phyloP scores from a whole-genome alignment of 2,329 filamentous ascomycete genomes.

The Aspergillus sp. region DNA sequence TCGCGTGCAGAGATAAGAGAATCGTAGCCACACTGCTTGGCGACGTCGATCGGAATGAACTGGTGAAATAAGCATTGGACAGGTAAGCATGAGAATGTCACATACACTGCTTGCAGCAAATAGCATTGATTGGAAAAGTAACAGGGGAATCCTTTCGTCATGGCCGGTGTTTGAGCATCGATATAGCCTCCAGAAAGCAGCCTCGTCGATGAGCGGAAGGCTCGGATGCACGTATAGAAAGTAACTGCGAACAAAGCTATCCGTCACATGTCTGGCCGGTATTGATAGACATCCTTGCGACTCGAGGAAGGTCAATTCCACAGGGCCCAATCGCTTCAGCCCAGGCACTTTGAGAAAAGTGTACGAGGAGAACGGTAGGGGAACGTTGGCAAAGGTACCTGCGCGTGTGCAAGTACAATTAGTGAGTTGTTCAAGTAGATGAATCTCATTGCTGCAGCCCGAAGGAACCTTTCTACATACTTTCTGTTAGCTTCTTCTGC shows the following conservation, averaged over 20 bases:
- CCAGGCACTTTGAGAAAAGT: slow-evolving; percentile 2
- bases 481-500: not conserved
- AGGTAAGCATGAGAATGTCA: not conserved
- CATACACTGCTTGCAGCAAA: slow-evolving; percentile 11
- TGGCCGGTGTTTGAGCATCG: not conserved
- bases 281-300: slow-evolving; percentile 8
- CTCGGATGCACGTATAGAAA: slow-evolving; percentile 16
- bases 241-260: slow-evolving; percentile 14
- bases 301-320: slow-evolving; percentile 3
- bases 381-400: not conserved
- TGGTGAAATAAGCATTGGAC: not conserved
- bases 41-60: slow-evolving; percentile 12
- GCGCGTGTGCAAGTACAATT: not conserved
- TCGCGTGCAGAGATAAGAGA: slow-evolving; percentile 11
- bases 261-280: slow-evolving; percentile 8
- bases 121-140: slow-evolving; percentile 16
- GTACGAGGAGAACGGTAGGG: not conserved
- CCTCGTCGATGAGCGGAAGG: slow-evolving; percentile 14
- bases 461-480: not conserved
- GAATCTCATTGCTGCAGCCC: no score
- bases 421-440: not conserved
- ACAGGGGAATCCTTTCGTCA: slow-evolving; percentile 1
- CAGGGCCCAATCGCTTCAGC: not conserved
- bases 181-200: slow-evolving; percentile 13
- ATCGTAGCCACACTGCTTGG: slow-evolving; percentile 14